phyloP scores from a whole-genome alignment of 345 rosid species.

The Eucalyptus coolabah region DNA sequence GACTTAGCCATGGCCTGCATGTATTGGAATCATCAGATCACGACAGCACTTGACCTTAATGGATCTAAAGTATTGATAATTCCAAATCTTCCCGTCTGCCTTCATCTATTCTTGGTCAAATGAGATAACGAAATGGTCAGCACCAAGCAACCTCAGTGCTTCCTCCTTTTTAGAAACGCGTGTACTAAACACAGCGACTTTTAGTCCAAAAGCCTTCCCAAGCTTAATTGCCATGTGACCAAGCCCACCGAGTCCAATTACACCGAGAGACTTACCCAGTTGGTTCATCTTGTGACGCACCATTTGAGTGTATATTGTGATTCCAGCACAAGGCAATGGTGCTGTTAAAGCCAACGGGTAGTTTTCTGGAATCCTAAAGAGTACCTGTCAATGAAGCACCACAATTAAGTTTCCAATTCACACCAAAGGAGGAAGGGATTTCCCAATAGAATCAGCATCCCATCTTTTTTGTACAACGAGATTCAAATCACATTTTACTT shows the following conservation, averaged over 20 bases:
- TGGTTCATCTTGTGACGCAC: constrained; percentile 67
- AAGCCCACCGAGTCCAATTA: constrained; percentile 88
- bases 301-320: constrained; percentile 79
- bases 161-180: constrained; percentile 71
- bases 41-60: neutral
- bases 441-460: neutral
- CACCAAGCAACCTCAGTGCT: constrained; percentile 54
- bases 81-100: neutral
- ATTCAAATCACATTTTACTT: neutral
- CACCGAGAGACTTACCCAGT: constrained; percentile 64
- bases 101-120: constrained; percentile 65
- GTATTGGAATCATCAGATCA: neutral
- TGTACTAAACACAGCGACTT: constrained; percentile 77
- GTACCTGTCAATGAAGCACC: constrained; percentile 4
- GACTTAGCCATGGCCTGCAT: constrained; percentile 43
- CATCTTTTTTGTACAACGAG: neutral
- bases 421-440: neutral
- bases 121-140: constrained; percentile 49
- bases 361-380: constrained; percentile 42
- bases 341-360: constrained; percentile 70
- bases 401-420: neutral
- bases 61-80: neutral
- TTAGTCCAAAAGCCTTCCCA: constrained; percentile 80
- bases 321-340: constrained; percentile 79
- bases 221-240: constrained; percentile 94